These are phyloP conservation scores for Funneliformis caledonium DNA, from an alignment of 371 early-diverging fungal genomes.

Conservation along the genomic window DNA sequence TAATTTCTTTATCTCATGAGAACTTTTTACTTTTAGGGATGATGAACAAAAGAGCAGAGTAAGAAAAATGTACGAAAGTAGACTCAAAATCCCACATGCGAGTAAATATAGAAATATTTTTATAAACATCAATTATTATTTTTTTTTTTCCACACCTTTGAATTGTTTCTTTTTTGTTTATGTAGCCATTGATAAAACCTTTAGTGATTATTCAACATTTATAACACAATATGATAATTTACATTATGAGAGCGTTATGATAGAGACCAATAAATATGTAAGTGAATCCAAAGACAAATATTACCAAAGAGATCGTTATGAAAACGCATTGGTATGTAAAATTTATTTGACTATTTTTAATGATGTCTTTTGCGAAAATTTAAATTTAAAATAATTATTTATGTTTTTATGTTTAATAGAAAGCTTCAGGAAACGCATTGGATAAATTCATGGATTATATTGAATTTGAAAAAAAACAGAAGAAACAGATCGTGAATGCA, in stretches of 20 bases:
- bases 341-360: background rate
- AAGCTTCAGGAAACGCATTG: background rate
- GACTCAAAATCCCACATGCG: constrained; percentile 30
- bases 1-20: background rate
- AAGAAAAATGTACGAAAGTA: background rate
- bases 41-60: constrained; percentile 12
- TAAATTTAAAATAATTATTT: background rate
- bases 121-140: background rate
- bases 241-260: constrained; percentile 28
- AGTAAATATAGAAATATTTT: constrained; percentile 10
- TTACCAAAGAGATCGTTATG: constrained; percentile 28
- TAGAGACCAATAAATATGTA: constrained; percentile 1
- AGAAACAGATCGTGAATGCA: background rate
- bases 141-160: background rate
- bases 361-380: background rate
- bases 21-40: background rate
- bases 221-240: constrained; percentile 23
- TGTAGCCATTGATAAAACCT: constrained; percentile 25
- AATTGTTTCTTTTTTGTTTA: background rate
- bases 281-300: background rate
- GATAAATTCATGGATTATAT: constrained; percentile 24
- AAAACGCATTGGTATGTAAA: constrained; percentile 9
- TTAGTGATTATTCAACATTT: constrained; percentile 22
- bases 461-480: constrained; percentile 27
- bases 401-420: background rate